Percentiles rank a stretch among this genome's conserved stretches.
Conservation (phyloP, 1,284 basidiomycete genomes). For the Cryptococcus wingfieldii region DNA sequence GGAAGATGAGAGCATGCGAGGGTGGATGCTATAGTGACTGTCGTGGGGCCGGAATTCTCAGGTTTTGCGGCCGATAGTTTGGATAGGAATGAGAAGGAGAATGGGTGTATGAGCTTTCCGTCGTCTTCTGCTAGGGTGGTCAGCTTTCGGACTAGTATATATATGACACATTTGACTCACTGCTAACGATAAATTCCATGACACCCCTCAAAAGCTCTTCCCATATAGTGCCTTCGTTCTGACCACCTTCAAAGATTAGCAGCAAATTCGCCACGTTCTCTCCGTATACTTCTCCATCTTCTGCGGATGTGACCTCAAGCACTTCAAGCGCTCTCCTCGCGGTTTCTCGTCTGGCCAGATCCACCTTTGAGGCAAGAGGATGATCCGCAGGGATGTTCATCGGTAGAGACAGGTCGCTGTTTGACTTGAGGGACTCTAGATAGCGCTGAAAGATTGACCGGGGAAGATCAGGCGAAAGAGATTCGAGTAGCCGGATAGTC, state of each 20-base stretch:
- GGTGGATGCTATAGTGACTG: constrained; percentile 13
- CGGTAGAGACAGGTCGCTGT: constrained; percentile 24
- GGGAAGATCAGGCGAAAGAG: constrained; percentile 19
- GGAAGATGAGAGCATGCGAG: constrained; percentile 14
- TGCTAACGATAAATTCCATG: constrained; percentile 7
- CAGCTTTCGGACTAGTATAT: background rate
- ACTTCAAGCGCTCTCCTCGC: constrained; percentile 32
- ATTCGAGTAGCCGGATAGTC: constrained; percentile 30
- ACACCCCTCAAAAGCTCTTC: constrained; percentile 19
- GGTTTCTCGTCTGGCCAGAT: constrained; percentile 17
- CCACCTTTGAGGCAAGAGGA: constrained; percentile 10
- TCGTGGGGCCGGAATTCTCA: background rate
- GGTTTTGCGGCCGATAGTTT: background rate
- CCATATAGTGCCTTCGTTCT: constrained; percentile 14
- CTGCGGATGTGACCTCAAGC: constrained; percentile 10
- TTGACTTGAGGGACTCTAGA: constrained; percentile 9
- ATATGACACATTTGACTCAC: constrained; percentile 3
- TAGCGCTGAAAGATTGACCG: constrained; percentile 11
- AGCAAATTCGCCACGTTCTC: constrained; percentile 8
- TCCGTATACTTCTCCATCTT: constrained; percentile 7
- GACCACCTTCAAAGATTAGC: constrained; percentile 3
- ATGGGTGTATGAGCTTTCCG: background rate
- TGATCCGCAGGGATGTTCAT: background rate
- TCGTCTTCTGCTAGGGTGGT: background rate
- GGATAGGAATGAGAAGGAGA: background rate